Evolutionary conservation across 2,329 filamentous ascomycete genomes (phyloP).

Genomic region (Alternaria triticina): DNA sequence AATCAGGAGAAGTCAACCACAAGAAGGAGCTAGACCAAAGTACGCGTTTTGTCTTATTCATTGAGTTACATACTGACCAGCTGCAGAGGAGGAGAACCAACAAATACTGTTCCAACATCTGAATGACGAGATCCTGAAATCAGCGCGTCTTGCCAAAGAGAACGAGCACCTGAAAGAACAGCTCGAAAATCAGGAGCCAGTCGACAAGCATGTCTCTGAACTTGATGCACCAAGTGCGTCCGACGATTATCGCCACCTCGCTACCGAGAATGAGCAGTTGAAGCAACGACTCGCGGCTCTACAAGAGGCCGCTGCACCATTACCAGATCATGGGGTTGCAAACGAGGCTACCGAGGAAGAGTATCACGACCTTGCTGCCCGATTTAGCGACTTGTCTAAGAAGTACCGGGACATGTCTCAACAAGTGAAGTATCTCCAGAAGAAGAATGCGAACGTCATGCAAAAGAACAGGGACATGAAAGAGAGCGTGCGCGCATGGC

Average conservation of each 20-base stretch:
- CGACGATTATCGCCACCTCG: constrained; percentile 13
- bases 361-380: constrained; percentile 34
- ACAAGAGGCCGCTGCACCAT: constrained; percentile 1
- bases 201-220: not conserved
- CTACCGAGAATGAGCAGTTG: constrained; percentile 12
- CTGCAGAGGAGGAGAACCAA: constrained; percentile 38
- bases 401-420: constrained; percentile 36
- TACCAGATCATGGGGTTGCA: constrained; percentile 1
- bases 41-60: constrained; percentile 11
- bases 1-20: constrained; percentile 34
- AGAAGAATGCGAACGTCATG: constrained; percentile 42
- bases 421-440: constrained; percentile 41
- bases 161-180: constrained; percentile 14
- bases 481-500: constrained; percentile 47
- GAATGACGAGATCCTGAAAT: constrained; percentile 34
- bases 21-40: constrained; percentile 34
- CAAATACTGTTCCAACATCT: constrained; percentile 34
- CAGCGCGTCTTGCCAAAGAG: constrained; percentile 32
- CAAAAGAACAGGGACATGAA: constrained; percentile 50
- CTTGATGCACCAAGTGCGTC: not conserved
- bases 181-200: not conserved
- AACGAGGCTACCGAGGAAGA: constrained; percentile 22
- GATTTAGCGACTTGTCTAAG: constrained; percentile 43
- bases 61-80: constrained; percentile 3
- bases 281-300: constrained; percentile 4